Percentiles rank a stretch among this genome's conserved stretches.
Evolutionary conservation across 2,329 filamentous ascomycete genomes (phyloP).

Genomic region (Bipolaris gigantea): DNA sequence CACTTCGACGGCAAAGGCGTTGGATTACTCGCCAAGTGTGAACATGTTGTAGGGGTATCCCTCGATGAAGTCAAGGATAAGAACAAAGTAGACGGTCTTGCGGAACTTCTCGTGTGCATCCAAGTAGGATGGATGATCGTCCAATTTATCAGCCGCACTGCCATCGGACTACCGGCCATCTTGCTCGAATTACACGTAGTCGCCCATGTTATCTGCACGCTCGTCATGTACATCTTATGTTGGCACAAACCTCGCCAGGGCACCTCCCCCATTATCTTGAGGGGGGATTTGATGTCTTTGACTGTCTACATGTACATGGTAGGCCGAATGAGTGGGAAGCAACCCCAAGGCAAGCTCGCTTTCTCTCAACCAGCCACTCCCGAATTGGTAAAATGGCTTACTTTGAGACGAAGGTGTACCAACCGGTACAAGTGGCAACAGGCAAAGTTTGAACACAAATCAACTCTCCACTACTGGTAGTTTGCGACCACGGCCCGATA

Average conservation of each 20-base stretch:
- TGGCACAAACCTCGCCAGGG: slow-evolving; percentile 35
- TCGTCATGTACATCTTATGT: slow-evolving; percentile 36
- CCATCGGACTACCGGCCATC: slow-evolving; percentile 38
- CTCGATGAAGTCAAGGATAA: slow-evolving; percentile 21
- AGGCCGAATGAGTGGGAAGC: slow-evolving; percentile 13
- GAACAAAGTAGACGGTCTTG: slow-evolving; percentile 23
- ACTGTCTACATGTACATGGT: slow-evolving; percentile 23
- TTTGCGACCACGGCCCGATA: neutral
- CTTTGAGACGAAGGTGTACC: neutral
- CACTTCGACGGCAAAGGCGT: slow-evolving; percentile 1
- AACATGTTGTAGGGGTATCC: neutral
- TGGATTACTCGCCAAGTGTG: slow-evolving; percentile 1
- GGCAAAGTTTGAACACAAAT: neutral
- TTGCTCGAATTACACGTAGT: slow-evolving; percentile 65
- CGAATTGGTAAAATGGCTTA: neutral
- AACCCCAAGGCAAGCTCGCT: slow-evolving; percentile 1
- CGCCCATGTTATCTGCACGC: slow-evolving; percentile 47
- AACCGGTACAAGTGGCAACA: neutral
- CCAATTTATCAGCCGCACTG: slow-evolving; percentile 23
- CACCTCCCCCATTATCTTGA: slow-evolving; percentile 9
- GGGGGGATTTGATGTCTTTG: slow-evolving; percentile 1
- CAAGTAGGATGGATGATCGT: slow-evolving; percentile 35
- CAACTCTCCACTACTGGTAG: neutral
- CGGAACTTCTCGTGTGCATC: slow-evolving; percentile 23
- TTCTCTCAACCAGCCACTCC: slow-evolving; percentile 4